These are phyloP conservation scores for Willaertia magna DNA, from an alignment of 208 protist species.

Conservation along the genomic window DNA sequence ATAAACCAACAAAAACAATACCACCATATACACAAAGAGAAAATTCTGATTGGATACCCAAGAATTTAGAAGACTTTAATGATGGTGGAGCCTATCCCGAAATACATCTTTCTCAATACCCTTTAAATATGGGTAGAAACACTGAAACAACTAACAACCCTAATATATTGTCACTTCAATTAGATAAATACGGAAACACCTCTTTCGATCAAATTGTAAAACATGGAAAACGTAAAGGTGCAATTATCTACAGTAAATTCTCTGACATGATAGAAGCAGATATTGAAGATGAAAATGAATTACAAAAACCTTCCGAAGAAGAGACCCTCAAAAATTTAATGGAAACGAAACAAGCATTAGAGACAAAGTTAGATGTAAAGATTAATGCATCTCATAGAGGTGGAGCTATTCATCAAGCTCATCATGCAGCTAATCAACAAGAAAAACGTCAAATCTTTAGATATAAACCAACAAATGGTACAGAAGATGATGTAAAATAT, in stretches of 20 bases:
- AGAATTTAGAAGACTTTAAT: constrained; percentile 43
- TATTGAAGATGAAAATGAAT: constrained; percentile 22
- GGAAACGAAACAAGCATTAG: constrained; percentile 36
- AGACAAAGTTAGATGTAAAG: constrained; percentile 32
- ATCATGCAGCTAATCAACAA: background rate
- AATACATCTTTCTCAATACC: constrained; percentile 61
- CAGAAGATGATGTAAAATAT: background rate
- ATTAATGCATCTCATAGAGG: background rate
- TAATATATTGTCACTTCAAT: constrained; percentile 22
- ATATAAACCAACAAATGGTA: background rate
- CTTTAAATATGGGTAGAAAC: constrained; percentile 56
- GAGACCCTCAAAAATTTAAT: constrained; percentile 25
- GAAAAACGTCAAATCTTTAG: background rate
- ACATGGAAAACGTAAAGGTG: constrained; percentile 4
- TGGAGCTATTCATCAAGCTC: background rate
- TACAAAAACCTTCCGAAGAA: constrained; percentile 28
- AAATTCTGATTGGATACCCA: constrained; percentile 32
- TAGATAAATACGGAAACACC: constrained; percentile 33
- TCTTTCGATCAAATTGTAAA: constrained; percentile 30
- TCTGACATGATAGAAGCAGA: constrained; percentile 22
- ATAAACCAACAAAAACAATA: background rate
- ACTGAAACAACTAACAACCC: background rate
- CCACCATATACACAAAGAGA: constrained; percentile 42
- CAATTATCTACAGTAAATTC: constrained; percentile 12
- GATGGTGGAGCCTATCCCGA: constrained; percentile 70